These are phyloP conservation scores for Aspergillus piperis DNA, from an alignment of 2,329 filamentous ascomycete species.

Conservation along the genomic window DNA sequence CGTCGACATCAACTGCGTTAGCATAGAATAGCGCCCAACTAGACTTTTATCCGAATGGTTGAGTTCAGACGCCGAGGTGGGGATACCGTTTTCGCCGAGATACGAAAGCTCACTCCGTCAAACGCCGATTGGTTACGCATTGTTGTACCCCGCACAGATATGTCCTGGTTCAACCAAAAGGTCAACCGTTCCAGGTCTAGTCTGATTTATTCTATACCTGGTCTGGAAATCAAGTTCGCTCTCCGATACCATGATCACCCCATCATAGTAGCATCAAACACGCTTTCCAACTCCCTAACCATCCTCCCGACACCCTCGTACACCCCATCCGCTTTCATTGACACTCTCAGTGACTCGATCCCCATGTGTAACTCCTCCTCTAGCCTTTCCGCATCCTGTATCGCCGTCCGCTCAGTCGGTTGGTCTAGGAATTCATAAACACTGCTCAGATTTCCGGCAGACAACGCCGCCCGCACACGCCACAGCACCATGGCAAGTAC, in stretches of 20 bases:
- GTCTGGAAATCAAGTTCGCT: not conserved
- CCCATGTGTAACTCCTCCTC: constrained; percentile 9
- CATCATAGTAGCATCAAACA: not conserved
- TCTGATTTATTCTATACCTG: too few relatives aligned
- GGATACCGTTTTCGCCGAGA: too few relatives aligned
- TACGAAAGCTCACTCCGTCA: too few relatives aligned
- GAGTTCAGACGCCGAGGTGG: too few relatives aligned
- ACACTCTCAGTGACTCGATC: not conserved
- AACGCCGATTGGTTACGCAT: too few relatives aligned
- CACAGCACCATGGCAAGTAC: not conserved
- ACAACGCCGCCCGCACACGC: not conserved
- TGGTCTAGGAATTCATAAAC: not conserved
- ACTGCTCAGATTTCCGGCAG: not conserved
- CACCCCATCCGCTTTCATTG: not conserved
- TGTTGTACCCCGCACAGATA: too few relatives aligned
- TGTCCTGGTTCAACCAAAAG: too few relatives aligned
- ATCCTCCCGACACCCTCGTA: constrained; percentile 2
- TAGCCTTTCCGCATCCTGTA: constrained; percentile 6
- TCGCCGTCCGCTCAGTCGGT: not conserved
- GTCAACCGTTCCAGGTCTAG: too few relatives aligned
- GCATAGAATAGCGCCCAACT: too few relatives aligned
- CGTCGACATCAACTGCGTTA: too few relatives aligned
- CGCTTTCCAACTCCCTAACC: not conserved
- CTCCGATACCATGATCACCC: not conserved
- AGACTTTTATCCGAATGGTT: too few relatives aligned